A percentile compares a stretch with the other conserved stretches of the same genome.
These are phyloP conservation scores for Fusarium keratoplasticum DNA, from an alignment of 2,329 filamentous ascomycete genomes.

Conservation along the genomic window DNA sequence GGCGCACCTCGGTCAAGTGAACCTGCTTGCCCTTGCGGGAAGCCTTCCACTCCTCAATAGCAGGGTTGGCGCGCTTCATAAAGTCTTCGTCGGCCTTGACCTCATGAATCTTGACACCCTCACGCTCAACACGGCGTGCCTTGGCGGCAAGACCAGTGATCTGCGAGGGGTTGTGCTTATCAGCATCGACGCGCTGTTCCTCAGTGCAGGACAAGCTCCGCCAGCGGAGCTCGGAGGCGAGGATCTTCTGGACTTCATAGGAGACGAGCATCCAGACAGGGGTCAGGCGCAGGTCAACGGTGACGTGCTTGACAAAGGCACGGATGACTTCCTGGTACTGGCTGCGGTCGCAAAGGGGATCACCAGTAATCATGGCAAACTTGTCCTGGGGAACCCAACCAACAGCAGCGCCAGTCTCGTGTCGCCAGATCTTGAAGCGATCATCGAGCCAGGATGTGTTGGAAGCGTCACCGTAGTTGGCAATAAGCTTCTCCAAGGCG, in stretches of 20 bases:
- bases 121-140: constrained; percentile 81
- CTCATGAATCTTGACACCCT: constrained; percentile 84
- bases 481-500: constrained; percentile 86
- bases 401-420: constrained; percentile 85
- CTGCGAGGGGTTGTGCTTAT: constrained; percentile 65
- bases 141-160: constrained; percentile 72
- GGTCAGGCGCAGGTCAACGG: constrained; percentile 75
- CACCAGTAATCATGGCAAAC: constrained; percentile 86
- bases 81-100: constrained; percentile 77
- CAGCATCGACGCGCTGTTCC: constrained; percentile 87
- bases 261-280: constrained; percentile 93
- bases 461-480: constrained; percentile 94
- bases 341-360: constrained; percentile 83
- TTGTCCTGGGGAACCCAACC: constrained; percentile 82
- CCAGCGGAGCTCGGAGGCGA: constrained; percentile 86
- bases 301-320: constrained; percentile 80
- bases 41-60: constrained; percentile 82
- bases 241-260: constrained; percentile 79
- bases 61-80: constrained; percentile 74
- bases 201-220: constrained; percentile 88
- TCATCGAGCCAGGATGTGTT: constrained; percentile 96
- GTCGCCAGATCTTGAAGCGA: constrained; percentile 88
- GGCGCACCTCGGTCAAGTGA: constrained; percentile 88
- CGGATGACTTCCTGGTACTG: constrained; percentile 81
- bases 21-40: constrained; percentile 86